A percentile compares a stretch with the other conserved stretches of the same genome.
phyloP scores from a whole-genome alignment of 495 filamentous ascomycete species.

The Aspergillus campestris region DNA sequence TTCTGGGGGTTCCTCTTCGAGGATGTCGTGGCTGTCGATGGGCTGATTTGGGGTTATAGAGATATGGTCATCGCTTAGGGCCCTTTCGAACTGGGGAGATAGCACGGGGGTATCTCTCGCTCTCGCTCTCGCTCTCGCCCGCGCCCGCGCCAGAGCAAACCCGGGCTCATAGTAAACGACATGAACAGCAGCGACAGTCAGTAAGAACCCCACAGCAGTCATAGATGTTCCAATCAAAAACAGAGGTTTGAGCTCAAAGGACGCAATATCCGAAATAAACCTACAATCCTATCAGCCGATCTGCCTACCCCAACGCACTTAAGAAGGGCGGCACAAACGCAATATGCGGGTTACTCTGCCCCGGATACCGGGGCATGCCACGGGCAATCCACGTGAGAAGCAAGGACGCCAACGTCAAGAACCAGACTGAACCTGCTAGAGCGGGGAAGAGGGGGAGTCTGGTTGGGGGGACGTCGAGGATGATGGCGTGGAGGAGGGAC shows the following conservation, averaged over 20 bases:
- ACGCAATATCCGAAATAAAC: slow-evolving; percentile 18
- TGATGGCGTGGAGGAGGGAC: slow-evolving; percentile 10
- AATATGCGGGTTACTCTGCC: slow-evolving; percentile 12
- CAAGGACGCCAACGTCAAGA: slow-evolving; percentile 11
- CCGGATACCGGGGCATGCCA: slow-evolving; percentile 14
- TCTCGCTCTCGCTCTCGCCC: not conserved
- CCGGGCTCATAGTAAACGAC: slow-evolving; percentile 18
- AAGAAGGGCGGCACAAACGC: too few species aligned
- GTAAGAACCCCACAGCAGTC: slow-evolving; percentile 14
- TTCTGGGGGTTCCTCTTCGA: slow-evolving; percentile 4
- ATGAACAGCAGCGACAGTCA: slow-evolving; percentile 14
- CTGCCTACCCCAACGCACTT: too few species aligned
- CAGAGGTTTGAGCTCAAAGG: slow-evolving; percentile 15
- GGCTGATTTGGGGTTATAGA: not conserved
- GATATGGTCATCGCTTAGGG: too few species aligned
- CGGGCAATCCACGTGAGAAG: slow-evolving; percentile 13
- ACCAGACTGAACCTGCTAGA: slow-evolving; percentile 14
- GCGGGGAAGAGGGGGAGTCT: slow-evolving; percentile 13
- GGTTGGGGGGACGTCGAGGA: slow-evolving; percentile 15
- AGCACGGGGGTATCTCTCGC: too few species aligned
- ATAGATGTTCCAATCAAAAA: slow-evolving; percentile 16
- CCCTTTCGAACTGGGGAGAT: too few species aligned
- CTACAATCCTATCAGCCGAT: slow-evolving; percentile 3
- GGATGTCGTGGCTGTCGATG: not conserved
- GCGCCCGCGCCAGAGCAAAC: slow-evolving; percentile 11